phyloP scores from a whole-genome alignment of 805 yeast species.

The Kuraishia hungarica region DNA sequence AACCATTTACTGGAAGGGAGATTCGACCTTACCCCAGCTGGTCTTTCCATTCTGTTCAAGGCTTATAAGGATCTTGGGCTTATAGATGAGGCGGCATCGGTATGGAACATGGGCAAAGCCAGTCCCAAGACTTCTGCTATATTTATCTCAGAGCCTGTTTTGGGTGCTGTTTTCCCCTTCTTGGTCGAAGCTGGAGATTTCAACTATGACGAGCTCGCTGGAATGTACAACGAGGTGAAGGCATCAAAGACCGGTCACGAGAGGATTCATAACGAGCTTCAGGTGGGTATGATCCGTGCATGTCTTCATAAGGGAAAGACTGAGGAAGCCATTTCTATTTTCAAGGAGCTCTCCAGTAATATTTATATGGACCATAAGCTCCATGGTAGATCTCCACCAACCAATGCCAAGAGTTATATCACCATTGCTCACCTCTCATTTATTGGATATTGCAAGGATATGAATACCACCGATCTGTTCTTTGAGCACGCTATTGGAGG shows the following conservation, averaged over 20 bases:
- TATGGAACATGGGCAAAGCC: slow-evolving; percentile 62
- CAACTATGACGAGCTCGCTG: slow-evolving; percentile 50
- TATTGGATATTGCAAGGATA: slow-evolving; percentile 69
- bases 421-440: slow-evolving; percentile 71
- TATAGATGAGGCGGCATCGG: slow-evolving; percentile 53
- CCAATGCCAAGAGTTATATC: slow-evolving; percentile 34
- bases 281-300: slow-evolving; percentile 68
- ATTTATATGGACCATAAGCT: slow-evolving; percentile 26
- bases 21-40: slow-evolving; percentile 38
- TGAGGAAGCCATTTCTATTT: slow-evolving; percentile 54
- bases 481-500: slow-evolving; percentile 63
- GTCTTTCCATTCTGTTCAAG: slow-evolving; percentile 48
- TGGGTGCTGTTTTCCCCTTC: slow-evolving; percentile 62
- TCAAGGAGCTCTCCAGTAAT: slow-evolving; percentile 49
- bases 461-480: slow-evolving; percentile 62
- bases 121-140: slow-evolving; percentile 28
- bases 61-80: slow-evolving; percentile 54
- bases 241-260: slow-evolving; percentile 21
- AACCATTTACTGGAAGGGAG: slow-evolving; percentile 37
- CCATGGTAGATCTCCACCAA: slow-evolving; percentile 11
- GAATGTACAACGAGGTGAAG: slow-evolving; percentile 36
- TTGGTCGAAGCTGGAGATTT: slow-evolving; percentile 54
- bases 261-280: slow-evolving; percentile 36
- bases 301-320: slow-evolving; percentile 59
- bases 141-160: slow-evolving; percentile 56